Conservation (phyloP, 805 yeast genomes). For the Teunomyces pallodes region DNA sequence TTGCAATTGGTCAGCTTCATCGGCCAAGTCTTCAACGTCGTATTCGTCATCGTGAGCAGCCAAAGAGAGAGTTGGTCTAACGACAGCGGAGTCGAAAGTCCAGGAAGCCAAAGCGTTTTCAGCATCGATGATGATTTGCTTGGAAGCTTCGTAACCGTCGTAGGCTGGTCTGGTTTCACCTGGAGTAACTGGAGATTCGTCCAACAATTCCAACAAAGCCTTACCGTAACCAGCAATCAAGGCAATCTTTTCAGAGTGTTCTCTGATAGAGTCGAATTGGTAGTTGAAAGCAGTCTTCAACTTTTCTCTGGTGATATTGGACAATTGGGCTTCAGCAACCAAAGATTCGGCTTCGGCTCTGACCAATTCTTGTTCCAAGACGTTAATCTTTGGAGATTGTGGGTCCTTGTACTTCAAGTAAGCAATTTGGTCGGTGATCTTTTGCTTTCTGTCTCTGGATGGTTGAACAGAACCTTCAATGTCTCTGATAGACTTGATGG, state of each 20-base stretch:
- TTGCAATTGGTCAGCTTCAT: conserved; percentile 42
- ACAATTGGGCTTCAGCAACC: conserved; percentile 98
- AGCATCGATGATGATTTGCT: conserved; percentile 95
- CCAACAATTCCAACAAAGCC: conserved; percentile 91
- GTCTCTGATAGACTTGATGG: conserved; percentile 90
- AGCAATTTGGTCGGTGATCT: conserved; percentile 96
- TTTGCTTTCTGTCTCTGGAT: conserved; percentile 95
- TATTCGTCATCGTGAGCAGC: conserved; percentile 52
- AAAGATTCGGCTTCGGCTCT: conserved; percentile 99
- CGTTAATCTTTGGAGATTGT: conserved; percentile 90
- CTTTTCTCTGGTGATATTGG: conserved; percentile 97
- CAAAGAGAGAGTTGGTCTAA: conserved; percentile 88
- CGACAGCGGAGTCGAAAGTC: conserved; percentile 94
- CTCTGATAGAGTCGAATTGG: conserved; percentile 94
- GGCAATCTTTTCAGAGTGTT: conserved; percentile 93
- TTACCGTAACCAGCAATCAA: conserved; percentile 98
- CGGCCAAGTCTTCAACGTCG: conserved; percentile 43
- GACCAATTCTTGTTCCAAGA: conserved; percentile 96
- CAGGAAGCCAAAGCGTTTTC: conserved; percentile 93
- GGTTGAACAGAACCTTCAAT: conserved; percentile 98
- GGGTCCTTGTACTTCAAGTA: conserved; percentile 98
- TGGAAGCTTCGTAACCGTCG: conserved; percentile 97
- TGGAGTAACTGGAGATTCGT: conserved; percentile 96
- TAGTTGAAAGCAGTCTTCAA: conserved; percentile 95
- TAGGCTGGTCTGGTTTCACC: conserved; percentile 98